Evolutionary conservation across 306 rosid genomes (phyloP), one percentile per base, ranked within the genome.

Genomic region (Herpetospermum pedunculosum): DNA sequence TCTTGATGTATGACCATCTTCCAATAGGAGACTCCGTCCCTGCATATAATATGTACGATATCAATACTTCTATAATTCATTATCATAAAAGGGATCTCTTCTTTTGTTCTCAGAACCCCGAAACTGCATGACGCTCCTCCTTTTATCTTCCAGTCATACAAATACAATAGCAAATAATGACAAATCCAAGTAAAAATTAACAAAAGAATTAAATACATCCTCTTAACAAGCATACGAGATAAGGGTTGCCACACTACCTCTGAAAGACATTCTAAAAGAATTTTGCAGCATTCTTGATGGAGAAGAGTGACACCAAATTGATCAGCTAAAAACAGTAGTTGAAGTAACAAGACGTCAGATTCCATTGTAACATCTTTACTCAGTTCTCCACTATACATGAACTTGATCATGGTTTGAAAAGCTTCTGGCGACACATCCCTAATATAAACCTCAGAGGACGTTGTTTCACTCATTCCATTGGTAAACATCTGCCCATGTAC

Each of bases 401-500:
- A 93, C 70, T 87, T 86, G 32, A 93, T 84, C 97, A 93, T 84
- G 58, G 84, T 84, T 80, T 81, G 82, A 80, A 91, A 90, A 72
- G 88, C 97, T 86, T 93, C 94, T 8, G 94, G 89, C 11, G 88
- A 83, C 70, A 91, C 91, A 78, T 93, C 98, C 81, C 84, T 83
- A 62, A 93, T 64, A 73, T 83, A 73, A 74, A 91, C 79, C 80
- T 89, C 87, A 0, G 97, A 83, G 57, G 98, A 87, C 76, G 77
- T 79, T 76, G 94, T 93, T 84, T 93, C 98, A 83, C 88, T 87
- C 98, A 93, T 93, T 86, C 98, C 98, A 80, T 93, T 93, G 58
- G 98, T 93, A 87, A 93, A 91, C 98, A 93, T 93, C 98, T 91
- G 87, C 80, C 41, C 68, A 78, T 4, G 60, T 63, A 52, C 50